phyloP scores from a whole-genome alignment of 2,329 filamentous ascomycete genomes.

The Metarhizium robertsii region DNA sequence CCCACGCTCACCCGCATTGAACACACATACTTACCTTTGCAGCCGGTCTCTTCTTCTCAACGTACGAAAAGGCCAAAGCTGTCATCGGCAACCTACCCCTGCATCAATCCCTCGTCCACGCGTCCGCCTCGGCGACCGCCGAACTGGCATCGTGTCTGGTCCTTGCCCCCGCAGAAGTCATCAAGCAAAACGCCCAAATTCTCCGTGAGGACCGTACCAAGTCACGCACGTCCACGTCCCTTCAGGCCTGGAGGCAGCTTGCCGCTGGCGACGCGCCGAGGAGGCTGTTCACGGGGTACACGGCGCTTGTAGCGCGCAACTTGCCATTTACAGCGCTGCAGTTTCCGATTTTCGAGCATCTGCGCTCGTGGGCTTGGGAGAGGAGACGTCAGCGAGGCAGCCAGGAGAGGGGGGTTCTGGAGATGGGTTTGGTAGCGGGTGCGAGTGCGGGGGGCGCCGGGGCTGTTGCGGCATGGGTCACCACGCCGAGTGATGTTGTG shows the following conservation, averaged over 20 bases:
- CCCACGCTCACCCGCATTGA: no score
- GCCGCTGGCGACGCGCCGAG: slow-evolving; percentile 45
- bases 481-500: slow-evolving; percentile 80
- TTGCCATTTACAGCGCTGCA: slow-evolving; percentile 81
- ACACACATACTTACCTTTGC: not conserved
- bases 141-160: slow-evolving; percentile 82
- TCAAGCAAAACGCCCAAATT: slow-evolving; percentile 94
- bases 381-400: slow-evolving; percentile 15
- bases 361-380: slow-evolving; percentile 46
- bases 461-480: slow-evolving; percentile 66
- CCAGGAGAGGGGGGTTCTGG: slow-evolving; percentile 34
- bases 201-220: slow-evolving; percentile 29
- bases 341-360: slow-evolving; percentile 75
- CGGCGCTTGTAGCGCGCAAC: slow-evolving; percentile 72
- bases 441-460: slow-evolving; percentile 66
- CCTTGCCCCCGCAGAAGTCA: slow-evolving; percentile 78
- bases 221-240: slow-evolving; percentile 27
- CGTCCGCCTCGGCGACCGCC: slow-evolving; percentile 62
- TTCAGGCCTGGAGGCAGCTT: slow-evolving; percentile 39
- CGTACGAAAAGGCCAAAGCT: slow-evolving; percentile 70
- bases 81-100: slow-evolving; percentile 47
- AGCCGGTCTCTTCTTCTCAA: slow-evolving; percentile 85
- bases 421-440: slow-evolving; percentile 64
- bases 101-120: slow-evolving; percentile 62
- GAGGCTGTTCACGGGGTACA: slow-evolving; percentile 63